phyloP scores from a whole-genome alignment of 495 filamentous ascomycete species.

The Penicilliopsis zonata region DNA sequence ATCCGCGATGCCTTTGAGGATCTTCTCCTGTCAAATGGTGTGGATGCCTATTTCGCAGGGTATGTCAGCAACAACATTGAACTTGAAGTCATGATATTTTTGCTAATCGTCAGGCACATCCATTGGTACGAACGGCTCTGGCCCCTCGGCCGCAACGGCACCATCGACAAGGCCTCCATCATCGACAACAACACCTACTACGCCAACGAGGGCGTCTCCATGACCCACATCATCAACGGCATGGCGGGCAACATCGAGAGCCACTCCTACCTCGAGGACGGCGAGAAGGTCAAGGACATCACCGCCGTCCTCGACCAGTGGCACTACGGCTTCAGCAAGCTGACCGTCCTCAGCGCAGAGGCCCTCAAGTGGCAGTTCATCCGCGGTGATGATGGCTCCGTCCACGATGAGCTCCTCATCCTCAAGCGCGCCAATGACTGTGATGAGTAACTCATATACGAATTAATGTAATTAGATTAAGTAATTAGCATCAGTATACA shows the following conservation, averaged over 20 bases:
- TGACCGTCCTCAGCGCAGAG: conserved; percentile 30
- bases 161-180: conserved; percentile 23
- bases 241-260: conserved; percentile 35
- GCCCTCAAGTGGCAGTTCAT: conserved; percentile 34
- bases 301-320: conserved; percentile 33
- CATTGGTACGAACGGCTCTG: conserved; percentile 41
- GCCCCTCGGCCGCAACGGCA: conserved; percentile 22
- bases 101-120: conserved; percentile 28
- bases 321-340: conserved; percentile 37
- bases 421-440: too few relatives aligned
- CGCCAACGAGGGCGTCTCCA: conserved; percentile 24
- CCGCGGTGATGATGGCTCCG: conserved; percentile 25
- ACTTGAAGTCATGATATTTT: conserved; percentile 1
- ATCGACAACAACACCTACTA: conserved; percentile 31
- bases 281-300: conserved; percentile 23
- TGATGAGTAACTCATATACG: too few relatives aligned
- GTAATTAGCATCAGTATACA: too few relatives aligned
- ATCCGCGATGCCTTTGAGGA: conserved; percentile 39
- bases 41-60: conserved; percentile 42
- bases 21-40: conserved; percentile 41
- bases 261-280: conserved; percentile 21
- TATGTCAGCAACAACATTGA: conserved; percentile 2
- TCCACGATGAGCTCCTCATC: conserved; percentile 31
- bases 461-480: too few relatives aligned
- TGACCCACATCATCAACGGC: conserved; percentile 39